Evolutionary conservation across 371 early-diverging fungal genomes (phyloP).

Genomic region (Chytridium lagenaria): DNA sequence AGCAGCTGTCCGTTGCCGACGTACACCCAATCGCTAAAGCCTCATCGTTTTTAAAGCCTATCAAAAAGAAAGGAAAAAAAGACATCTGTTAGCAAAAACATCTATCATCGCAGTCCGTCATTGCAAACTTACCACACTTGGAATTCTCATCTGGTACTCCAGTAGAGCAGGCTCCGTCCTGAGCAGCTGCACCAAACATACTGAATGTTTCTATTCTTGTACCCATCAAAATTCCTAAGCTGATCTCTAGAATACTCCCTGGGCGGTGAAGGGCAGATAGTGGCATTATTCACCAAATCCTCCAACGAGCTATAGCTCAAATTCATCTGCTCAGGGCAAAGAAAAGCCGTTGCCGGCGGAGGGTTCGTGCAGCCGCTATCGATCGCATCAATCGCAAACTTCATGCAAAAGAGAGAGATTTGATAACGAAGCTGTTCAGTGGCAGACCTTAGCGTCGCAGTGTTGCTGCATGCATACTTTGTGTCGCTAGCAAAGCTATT

Average conservation of each 20-base stretch:
- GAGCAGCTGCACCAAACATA: too few species aligned
- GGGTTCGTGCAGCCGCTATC: neutral
- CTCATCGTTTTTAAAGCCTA: neutral
- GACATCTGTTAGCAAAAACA: too few species aligned
- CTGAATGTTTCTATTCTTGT: too few species aligned
- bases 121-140: neutral
- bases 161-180: neutral
- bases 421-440: neutral
- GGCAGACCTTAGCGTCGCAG: neutral
- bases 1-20: conserved; percentile 1
- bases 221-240: neutral
- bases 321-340: neutral
- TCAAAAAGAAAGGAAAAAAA: too few species aligned
- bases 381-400: neutral
- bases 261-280: neutral
- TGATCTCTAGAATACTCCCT: neutral
- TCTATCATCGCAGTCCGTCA: too few species aligned
- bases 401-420: neutral
- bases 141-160: neutral
- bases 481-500: neutral
- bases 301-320: neutral
- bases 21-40: neutral
- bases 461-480: neutral
- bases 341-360: neutral
- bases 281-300: neutral